Evolutionary conservation across 805 yeast species (phyloP), one percentile per base, ranked within the genome.

Genomic region (Brettanomyces sp.): DNA sequence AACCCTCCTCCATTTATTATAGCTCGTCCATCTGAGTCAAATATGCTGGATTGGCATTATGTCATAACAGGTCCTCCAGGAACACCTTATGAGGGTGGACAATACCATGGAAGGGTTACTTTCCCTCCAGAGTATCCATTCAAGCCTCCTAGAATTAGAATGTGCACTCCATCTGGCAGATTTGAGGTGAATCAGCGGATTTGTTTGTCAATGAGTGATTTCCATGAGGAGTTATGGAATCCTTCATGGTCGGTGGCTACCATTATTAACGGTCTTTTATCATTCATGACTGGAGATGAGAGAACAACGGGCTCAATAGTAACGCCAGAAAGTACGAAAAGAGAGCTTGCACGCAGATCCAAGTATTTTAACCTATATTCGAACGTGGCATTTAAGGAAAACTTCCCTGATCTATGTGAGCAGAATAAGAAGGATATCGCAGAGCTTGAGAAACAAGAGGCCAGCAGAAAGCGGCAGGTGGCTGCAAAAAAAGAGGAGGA

Each of bases 211-310:
- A 89, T 90, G 83, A 82, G 95, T 56, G 97, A 90, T 65, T 90
- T 79, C 63, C 98, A 90, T 56, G 96, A 96, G 3, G 93, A 89
- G 62, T 69, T 84, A 1, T 90, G 98, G 98, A 89, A 90, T 62
- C 97, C 98, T 1, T 88, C 95, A 5, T 90, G 97, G 97, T 80
- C 89, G 40, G 96, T 90, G 24, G 72, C 87, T 33, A 89, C 97
- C 0, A 90, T 90, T 21, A 70, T 90, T 54, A 85, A 81, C 9
- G 98, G 97, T 0, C 68, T 90, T 35, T 68, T 90, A 52, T 86
- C 95, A 60, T 90, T 90, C 58, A 90, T 90, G 98, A 87, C 95
- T 1, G 82, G 93, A 8, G 77, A 77, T 48, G 97, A 90, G 54
- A 67, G 75, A 24, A 86, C 96, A 2, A 82, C 96, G 0, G 97